phyloP scores from a whole-genome alignment of 176 grass and related monocot genomes.

The Triticum monococcum region DNA sequence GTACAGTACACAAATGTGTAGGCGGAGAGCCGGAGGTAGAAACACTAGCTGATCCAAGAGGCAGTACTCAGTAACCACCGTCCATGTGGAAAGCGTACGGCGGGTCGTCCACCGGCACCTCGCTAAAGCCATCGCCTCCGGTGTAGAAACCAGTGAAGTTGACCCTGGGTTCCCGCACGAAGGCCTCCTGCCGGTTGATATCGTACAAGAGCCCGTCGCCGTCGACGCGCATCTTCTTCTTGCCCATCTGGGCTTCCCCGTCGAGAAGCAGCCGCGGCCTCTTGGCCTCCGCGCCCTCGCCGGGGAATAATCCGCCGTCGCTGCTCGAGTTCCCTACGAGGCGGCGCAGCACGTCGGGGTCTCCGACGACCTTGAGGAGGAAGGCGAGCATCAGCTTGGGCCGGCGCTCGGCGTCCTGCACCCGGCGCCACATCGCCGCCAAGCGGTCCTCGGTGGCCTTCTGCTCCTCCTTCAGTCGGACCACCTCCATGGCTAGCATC shows the following conservation, averaged over 20 bases:
- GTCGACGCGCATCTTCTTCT: not conserved
- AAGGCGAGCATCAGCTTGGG: constrained; percentile 88
- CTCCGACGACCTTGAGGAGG: constrained; percentile 66
- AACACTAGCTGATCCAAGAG: too few relatives aligned
- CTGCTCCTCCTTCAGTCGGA: constrained; percentile 59
- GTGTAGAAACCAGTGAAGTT: constrained; percentile 38
- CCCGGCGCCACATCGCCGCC: constrained; percentile 60
- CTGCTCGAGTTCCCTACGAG: not conserved
- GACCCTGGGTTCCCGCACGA: not conserved
- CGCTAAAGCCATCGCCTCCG: constrained; percentile 23
- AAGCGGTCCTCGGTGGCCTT: constrained; percentile 53
- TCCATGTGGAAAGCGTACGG: constrained; percentile 36
- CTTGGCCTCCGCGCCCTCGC: constrained; percentile 18
- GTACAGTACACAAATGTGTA: too few relatives aligned
- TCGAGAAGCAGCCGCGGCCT: constrained; percentile 39
- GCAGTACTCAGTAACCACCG: constrained; percentile 22
- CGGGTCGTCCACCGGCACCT: constrained; percentile 15
- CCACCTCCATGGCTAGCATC: constrained; percentile 56
- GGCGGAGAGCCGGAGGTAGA: too few relatives aligned
- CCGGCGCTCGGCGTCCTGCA: constrained; percentile 69
- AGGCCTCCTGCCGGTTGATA: not conserved
- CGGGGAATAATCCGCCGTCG: not conserved
- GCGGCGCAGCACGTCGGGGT: constrained; percentile 57
- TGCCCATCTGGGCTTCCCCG: not conserved
- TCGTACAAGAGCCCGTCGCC: not conserved